Conservation (phyloP, 1,284 basidiomycete species). For the Melampsora americana region DNA sequence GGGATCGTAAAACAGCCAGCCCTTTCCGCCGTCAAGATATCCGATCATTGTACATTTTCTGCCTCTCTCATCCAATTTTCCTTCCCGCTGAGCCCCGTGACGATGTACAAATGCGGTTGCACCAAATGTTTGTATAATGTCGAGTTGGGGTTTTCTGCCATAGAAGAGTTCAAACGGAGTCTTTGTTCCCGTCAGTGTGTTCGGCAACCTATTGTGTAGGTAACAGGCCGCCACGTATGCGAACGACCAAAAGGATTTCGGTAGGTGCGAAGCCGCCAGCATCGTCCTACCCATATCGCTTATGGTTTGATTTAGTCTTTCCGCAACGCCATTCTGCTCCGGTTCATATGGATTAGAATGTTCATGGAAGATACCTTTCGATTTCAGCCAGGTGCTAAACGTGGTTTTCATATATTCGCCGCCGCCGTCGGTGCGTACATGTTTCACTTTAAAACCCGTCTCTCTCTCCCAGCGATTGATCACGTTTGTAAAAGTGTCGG, state of each 20-base stretch:
- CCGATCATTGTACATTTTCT: not conserved
- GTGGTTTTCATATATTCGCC: not conserved
- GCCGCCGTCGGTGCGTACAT: conserved; percentile 13
- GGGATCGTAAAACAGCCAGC: not conserved
- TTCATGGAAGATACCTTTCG: conserved; percentile 26
- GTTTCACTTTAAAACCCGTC: not conserved
- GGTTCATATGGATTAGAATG: conserved; percentile 20
- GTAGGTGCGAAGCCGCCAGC: not conserved
- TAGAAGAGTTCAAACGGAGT: conserved; percentile 14
- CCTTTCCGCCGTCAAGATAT: not conserved
- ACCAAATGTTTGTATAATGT: not conserved
- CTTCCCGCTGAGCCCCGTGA: not conserved
- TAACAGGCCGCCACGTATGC: conserved; percentile 7
- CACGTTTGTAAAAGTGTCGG: not conserved
- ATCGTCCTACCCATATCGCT: conserved; percentile 21
- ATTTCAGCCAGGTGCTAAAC: not conserved
- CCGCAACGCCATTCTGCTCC: conserved; percentile 43
- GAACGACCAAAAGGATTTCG: conserved; percentile 14
- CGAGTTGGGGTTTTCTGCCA: not conserved
- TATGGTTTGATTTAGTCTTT: conserved; percentile 18
- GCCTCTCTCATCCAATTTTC: not conserved
- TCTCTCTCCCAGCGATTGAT: conserved; percentile 5
- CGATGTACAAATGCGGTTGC: not conserved
- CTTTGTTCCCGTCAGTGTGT: not conserved
- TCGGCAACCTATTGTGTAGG: conserved; percentile 6